Percentiles rank a stretch among this genome's conserved stretches.
Evolutionary conservation across 75 land plant species (phyloP).

Genomic region (Chamaecyparis obtusa): DNA sequence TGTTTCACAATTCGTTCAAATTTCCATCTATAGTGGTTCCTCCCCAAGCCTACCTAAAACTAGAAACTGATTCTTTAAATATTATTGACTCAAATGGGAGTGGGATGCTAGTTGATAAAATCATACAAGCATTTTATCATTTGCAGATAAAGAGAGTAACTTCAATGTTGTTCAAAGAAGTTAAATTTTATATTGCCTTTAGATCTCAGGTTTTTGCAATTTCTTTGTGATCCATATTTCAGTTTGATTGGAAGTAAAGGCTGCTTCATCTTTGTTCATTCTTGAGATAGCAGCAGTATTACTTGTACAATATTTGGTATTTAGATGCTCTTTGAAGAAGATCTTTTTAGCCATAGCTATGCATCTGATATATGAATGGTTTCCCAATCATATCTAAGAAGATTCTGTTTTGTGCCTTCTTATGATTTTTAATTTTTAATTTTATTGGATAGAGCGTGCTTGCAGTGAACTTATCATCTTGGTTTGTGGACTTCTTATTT

Average conservation of each 20-base stretch:
- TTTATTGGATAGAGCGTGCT: background rate
- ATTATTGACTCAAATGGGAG: background rate
- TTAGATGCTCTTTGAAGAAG: background rate
- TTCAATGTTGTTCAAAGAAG: too few relatives aligned
- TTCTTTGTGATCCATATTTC: background rate
- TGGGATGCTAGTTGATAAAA: background rate
- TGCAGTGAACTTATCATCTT: background rate
- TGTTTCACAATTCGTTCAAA: background rate
- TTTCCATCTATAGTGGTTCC: background rate
- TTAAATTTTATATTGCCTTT: too few relatives aligned
- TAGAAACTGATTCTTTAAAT: too few relatives aligned
- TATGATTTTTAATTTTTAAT: background rate
- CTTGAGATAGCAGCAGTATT: background rate
- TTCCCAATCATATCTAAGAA: too few relatives aligned
- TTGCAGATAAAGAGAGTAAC: too few relatives aligned
- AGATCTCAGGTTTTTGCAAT: too few relatives aligned
- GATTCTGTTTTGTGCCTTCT: background rate
- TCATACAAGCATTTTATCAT: background rate
- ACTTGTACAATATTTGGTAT: background rate
- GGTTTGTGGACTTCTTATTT: background rate
- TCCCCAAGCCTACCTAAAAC: background rate
- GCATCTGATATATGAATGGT: background rate
- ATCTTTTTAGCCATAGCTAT: background rate
- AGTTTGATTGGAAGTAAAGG: background rate
- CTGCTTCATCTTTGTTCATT: too few relatives aligned